Conservation (phyloP, 306 rosid genomes). For the Lathyrus oleraceus region DNA sequence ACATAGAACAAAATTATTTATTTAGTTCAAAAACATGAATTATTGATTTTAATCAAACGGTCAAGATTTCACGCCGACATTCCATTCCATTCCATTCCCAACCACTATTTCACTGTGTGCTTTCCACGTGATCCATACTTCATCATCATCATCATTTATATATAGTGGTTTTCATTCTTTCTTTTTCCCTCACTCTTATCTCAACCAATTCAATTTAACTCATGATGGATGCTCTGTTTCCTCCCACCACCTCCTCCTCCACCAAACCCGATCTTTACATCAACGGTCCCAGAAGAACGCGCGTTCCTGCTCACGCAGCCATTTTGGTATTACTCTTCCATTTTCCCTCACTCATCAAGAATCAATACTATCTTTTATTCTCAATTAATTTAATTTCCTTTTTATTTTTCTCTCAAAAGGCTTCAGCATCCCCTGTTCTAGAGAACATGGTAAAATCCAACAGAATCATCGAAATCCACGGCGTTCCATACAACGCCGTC, state of each 20-base stretch:
- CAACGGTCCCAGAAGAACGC: slow-evolving; percentile 53
- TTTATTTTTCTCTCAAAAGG: slow-evolving; percentile 36
- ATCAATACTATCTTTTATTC: neutral
- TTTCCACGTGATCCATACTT: neutral
- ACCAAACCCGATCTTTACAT: slow-evolving; percentile 62
- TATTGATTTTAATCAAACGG: neutral
- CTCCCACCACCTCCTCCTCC: slow-evolving; percentile 29
- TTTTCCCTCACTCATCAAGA: neutral
- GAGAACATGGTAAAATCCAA: slow-evolving; percentile 55
- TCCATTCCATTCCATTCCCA: neutral
- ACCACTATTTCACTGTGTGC: too few relatives aligned
- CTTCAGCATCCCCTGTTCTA: slow-evolving; percentile 72
- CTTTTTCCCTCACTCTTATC: neutral
- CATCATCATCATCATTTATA: neutral
- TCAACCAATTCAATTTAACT: neutral
- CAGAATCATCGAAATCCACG: slow-evolving; percentile 56
- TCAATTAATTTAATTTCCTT: neutral
- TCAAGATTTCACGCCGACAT: neutral
- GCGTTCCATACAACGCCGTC: slow-evolving; percentile 76
- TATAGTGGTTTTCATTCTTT: neutral
- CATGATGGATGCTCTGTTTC: neutral
- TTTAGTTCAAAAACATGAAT: too few relatives aligned
- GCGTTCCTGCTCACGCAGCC: slow-evolving; percentile 65
- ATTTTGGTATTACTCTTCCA: slow-evolving; percentile 47
- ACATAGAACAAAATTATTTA: too few relatives aligned